Base-by-base conservation (phyloP, 768 basidiomycete genomes). In the Leccinum truebloodii region DNA sequence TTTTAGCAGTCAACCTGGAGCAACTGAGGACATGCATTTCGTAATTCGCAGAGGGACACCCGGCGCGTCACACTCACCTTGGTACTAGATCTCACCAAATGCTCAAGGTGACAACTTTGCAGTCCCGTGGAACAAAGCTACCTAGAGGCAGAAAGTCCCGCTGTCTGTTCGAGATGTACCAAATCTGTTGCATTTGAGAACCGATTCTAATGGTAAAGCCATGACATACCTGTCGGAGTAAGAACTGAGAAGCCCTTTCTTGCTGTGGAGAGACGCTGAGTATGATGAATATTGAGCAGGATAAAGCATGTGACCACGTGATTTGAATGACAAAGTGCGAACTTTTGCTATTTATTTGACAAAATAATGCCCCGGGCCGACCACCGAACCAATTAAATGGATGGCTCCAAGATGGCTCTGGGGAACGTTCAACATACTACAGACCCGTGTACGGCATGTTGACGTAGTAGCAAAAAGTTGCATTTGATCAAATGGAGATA, bases 111-210 rank as follows among this genome's bases (percentile, higher is more conserved):
- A 54, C 35, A 14, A 28, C 37, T 55, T 35, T 14, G 35, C 46
- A 37, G 34, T 54, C 24, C 7, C 35, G 28, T 39, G 37, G 9
- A 26, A 41, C 30, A 13, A 82, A 80, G 66, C 76, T 82, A 4
- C 81, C 32, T 10, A 41, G 30, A 28, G 12, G 4, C 55, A 52
- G 37, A 41, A 41, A n/a, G 18, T 12, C n/a, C n/a, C 12, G 51
- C n/a, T 44, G 34, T 26, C 44, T 58, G 41, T 53, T 20, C 14
- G 32, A 35, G 39, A 57, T 50, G 30, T 37, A 32, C 26, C 24
- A 37, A 54, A 26, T 26, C 10, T 22, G 28, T 41, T n/a, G 20
- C 48, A 18, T 54, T n/a, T 34, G 22, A 54, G 30, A 22, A 13
- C 16, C 37, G 35, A 30, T 12, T 32, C 13, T 32, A 24, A 26